Percentiles rank a stretch among this genome's conserved stretches.
Evolutionary conservation across 2,329 filamentous ascomycete genomes (phyloP).

Genomic region (Stromatinia cepivora): DNA sequence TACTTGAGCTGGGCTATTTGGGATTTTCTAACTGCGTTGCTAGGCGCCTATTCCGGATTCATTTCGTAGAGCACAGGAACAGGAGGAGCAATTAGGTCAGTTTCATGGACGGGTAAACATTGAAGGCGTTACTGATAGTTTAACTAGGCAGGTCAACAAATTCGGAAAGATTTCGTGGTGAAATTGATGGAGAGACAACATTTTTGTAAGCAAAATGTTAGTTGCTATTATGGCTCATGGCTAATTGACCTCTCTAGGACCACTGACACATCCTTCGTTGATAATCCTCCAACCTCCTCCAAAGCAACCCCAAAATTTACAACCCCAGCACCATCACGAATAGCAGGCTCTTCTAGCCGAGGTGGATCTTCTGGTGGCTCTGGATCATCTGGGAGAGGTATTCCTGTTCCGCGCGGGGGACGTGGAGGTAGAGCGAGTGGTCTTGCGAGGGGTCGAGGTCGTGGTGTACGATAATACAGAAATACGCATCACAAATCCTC

Average conservation of each 20-base stretch:
- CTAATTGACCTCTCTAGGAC: slow-evolving; percentile 57
- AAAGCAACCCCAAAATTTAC: slow-evolving; percentile 49
- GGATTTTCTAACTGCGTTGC: slow-evolving; percentile 17
- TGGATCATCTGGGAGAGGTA: slow-evolving; percentile 37
- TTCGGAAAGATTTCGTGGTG: slow-evolving; percentile 42
- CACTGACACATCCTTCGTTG: slow-evolving; percentile 87
- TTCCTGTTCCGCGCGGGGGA: slow-evolving; percentile 37
- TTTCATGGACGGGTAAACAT: background rate
- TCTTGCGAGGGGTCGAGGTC: slow-evolving; percentile 40
- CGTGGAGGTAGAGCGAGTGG: slow-evolving; percentile 41
- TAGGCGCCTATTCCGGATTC: slow-evolving; percentile 83
- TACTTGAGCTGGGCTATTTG: background rate
- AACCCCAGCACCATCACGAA: slow-evolving; percentile 39
- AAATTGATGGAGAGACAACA: slow-evolving; percentile 69
- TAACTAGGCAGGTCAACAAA: slow-evolving; percentile 40
- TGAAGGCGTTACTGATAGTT: slow-evolving; percentile 17
- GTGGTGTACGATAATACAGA: slow-evolving; percentile 34
- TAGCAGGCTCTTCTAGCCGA: slow-evolving; percentile 26
- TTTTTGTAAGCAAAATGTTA: slow-evolving; percentile 64
- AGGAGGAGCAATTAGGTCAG: slow-evolving; percentile 52
- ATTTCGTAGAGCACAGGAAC: slow-evolving; percentile 66
- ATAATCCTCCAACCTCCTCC: slow-evolving; percentile 68
- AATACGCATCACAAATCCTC: slow-evolving; percentile 26
- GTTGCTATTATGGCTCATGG: slow-evolving; percentile 10
- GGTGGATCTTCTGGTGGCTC: slow-evolving; percentile 32